Conservation (phyloP, 306 rosid species). For the Arachis hypogaea region DNA sequence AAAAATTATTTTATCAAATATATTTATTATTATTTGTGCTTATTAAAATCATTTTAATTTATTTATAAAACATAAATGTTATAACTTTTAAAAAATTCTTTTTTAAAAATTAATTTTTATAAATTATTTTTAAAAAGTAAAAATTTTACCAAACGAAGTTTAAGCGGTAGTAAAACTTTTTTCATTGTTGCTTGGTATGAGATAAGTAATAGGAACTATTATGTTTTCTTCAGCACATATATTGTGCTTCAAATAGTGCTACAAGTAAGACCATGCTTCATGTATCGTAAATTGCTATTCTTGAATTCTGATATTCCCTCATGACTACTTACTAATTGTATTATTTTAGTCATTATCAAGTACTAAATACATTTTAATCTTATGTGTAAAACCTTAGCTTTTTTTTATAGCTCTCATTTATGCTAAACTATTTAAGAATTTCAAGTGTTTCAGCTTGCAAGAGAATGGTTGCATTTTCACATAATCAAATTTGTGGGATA, state of each 20-base stretch:
- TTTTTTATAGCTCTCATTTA: constrained; percentile 23
- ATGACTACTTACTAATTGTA: not conserved
- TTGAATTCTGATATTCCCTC: constrained; percentile 1
- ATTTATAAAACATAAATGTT: too few species aligned
- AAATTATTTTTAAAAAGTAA: too few species aligned
- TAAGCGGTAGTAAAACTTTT: constrained; percentile 1
- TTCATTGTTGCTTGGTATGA: not conserved
- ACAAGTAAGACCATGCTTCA: not conserved
- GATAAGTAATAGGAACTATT: not conserved
- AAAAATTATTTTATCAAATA: too few species aligned
- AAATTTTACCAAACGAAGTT: too few species aligned
- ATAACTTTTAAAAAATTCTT: too few species aligned
- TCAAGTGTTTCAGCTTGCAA: not conserved
- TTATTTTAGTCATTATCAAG: constrained; percentile 5
- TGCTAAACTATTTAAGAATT: constrained; percentile 4
- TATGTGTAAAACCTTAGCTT: constrained; percentile 11
- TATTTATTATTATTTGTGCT: too few species aligned
- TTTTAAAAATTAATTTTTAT: too few species aligned
- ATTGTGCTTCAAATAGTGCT: not conserved
- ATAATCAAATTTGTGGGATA: constrained; percentile 1
- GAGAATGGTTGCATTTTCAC: constrained; percentile 19
- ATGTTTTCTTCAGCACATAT: not conserved
- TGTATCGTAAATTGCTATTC: constrained; percentile 2
- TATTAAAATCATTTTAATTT: too few species aligned
- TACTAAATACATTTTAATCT: not conserved